Percentiles rank a stretch among this genome's conserved stretches.
phyloP scores from a whole-genome alignment of 2,329 filamentous ascomycete genomes.

The Pseudocercospora crystallina region DNA sequence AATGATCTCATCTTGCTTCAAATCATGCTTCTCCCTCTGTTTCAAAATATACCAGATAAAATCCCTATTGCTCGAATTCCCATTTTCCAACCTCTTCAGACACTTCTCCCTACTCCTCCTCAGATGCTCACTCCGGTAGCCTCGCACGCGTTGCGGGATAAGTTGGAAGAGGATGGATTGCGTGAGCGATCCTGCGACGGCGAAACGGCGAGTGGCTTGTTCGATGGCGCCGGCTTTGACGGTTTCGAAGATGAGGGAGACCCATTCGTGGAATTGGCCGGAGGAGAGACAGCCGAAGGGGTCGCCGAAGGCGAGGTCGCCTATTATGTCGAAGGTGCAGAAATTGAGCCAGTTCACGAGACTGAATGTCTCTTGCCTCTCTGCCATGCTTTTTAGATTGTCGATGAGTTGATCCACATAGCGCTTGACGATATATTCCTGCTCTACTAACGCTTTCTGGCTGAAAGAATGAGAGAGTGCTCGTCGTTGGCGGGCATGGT shows the following conservation, averaged over 20 bases:
- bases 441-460: conserved; percentile 35
- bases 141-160: conserved; percentile 13
- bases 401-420: conserved; percentile 42
- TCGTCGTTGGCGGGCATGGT: conserved; percentile 11
- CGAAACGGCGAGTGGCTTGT: conserved; percentile 16
- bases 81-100: conserved; percentile 13
- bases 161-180: conserved; percentile 13
- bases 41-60: conserved; percentile 24
- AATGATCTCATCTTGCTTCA: conserved; percentile 33
- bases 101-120: conserved; percentile 15
- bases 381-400: conserved; percentile 33
- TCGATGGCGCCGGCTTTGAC: conserved; percentile 27
- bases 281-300: conserved; percentile 30
- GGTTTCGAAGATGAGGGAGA: conserved; percentile 27
- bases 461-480: conserved; percentile 14
- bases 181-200: conserved; percentile 14
- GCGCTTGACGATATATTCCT: conserved; percentile 38
- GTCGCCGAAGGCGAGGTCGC: conserved; percentile 25
- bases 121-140: conserved; percentile 17
- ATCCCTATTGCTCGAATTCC: conserved; percentile 7
- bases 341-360: conserved; percentile 35
- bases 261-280: conserved; percentile 38
- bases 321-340: conserved; percentile 31
- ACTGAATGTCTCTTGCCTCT: conserved; percentile 14
- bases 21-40: conserved; percentile 19